Conservation (phyloP, 2,329 filamentous ascomycete species). For the Diaporthe vexans region DNA sequence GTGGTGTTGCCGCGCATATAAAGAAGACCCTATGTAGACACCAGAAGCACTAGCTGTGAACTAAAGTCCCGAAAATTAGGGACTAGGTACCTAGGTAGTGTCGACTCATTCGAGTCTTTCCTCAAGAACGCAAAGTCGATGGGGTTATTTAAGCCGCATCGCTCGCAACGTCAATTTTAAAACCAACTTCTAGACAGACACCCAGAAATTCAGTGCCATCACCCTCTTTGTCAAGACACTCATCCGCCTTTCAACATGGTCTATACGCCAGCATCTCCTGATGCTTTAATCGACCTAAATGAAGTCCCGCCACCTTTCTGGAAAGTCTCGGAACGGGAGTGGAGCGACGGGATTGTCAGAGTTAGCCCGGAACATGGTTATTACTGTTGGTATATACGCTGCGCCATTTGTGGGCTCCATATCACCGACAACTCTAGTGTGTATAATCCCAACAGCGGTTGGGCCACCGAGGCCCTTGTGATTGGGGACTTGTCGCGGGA, state of each 20-base stretch:
- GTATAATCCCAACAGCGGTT: background rate
- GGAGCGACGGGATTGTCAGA: background rate
- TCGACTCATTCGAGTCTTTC: no score
- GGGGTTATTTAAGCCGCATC: no score
- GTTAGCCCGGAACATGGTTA: background rate
- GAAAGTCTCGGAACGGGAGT: background rate
- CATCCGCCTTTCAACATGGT: background rate
- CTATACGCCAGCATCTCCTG: background rate
- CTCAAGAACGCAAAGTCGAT: no score
- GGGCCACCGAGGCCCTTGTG: background rate
- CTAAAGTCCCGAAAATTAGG: background rate
- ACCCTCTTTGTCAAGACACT: background rate
- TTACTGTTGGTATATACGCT: background rate
- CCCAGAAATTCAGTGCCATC: background rate
- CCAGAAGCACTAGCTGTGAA: background rate
- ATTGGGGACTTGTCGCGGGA: constrained; percentile 13
- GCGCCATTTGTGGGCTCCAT: constrained; percentile 1
- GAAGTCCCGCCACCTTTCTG: background rate
- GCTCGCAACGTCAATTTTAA: no score
- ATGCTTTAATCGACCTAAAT: background rate
- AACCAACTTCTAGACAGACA: background rate
- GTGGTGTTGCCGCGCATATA: background rate
- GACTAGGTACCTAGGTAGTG: no score
- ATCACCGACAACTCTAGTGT: background rate
- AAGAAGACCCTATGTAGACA: background rate